Base-by-base conservation (phyloP, 192 early-diverging fungal species). In the Backusella psychrophila region DNA sequence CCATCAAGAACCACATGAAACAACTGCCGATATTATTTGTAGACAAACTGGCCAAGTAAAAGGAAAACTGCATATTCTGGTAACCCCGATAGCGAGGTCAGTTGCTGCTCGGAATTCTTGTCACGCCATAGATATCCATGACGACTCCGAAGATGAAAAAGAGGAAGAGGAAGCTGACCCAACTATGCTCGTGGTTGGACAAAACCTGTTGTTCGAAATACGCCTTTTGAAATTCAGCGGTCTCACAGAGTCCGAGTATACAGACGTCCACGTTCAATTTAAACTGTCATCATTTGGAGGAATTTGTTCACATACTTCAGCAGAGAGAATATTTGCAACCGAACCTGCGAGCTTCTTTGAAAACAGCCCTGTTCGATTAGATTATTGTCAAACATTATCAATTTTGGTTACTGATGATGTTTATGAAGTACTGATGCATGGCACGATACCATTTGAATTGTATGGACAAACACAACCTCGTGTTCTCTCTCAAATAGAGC, bases 261-360 rank as follows among this genome's bases (percentile, higher is more conserved):
- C 86, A 21, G 88, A 94, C 71, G 85, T 94, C n/a, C 93, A 94
- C 72, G 85, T 87, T 38, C 93, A 94, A 72, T 94, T 93, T 81
- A 85, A 87, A 49, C 78, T 89, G 5, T 90, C 87, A 4, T 89
- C 89, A 5, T 91, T 93, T 82, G 89, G 87, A 14, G 85, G 80
- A n/a, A 78, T 81, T 5, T 33, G 72, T 33, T 68, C 83, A 19
- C 80, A 83, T 63, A 78, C 87, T 1, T 44, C 74, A 0, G 78
- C 44, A 8, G 89, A 89, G 59, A 84, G 85, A 7, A 69, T 91
- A 2, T 94, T 81, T 82, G 82, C 89, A 2, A 93, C 93, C 0
- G 88, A 92, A 23, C 85, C 87, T n/a, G 80, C 77, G 5, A 80
- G 82, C 36, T 87, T 82, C 42, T 92, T 94, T 73, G 90, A 77